Evolutionary conservation across 2,329 filamentous ascomycete genomes (phyloP).

Genomic region (Chaetomiaceae sp.): DNA sequence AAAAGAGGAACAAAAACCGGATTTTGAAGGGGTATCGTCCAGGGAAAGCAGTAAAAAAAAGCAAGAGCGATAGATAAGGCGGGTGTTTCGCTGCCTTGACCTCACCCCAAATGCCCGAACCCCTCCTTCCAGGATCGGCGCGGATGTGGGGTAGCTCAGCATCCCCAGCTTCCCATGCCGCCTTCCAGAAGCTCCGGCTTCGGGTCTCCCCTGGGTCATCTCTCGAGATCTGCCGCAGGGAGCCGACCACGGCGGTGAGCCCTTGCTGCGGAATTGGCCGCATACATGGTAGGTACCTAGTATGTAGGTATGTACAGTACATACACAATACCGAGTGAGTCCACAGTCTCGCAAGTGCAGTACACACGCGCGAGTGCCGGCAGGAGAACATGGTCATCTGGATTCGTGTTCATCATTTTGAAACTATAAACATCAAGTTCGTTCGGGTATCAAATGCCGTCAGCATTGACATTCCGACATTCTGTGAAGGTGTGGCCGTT

Average conservation of each 20-base stretch:
- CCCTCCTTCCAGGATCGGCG: slow-evolving; percentile 39
- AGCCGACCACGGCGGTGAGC: background rate
- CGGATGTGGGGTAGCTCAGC: slow-evolving; percentile 11
- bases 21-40: background rate
- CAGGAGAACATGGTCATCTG: background rate
- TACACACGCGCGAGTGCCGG: no score
- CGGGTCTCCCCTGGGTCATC: background rate
- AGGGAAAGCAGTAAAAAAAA: background rate
- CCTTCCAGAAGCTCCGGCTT: slow-evolving; percentile 10
- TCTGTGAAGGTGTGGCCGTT: slow-evolving; percentile 8
- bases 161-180: background rate
- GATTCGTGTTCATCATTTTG: slow-evolving; percentile 18
- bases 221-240: slow-evolving; percentile 11
- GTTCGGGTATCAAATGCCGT: slow-evolving; percentile 32
- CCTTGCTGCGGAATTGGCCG: no score
- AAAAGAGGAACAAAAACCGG: background rate
- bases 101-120: slow-evolving; percentile 19
- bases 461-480: no score
- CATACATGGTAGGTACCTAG: no score
- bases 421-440: background rate
- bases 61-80: background rate
- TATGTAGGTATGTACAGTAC: no score
- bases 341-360: no score
- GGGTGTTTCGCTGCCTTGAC: slow-evolving; percentile 1
- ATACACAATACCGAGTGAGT: no score